Evolutionary conservation across 2,329 filamentous ascomycete genomes (phyloP), one percentile per base, ranked within the genome.

Genomic region (Pyrenophora teres): DNA sequence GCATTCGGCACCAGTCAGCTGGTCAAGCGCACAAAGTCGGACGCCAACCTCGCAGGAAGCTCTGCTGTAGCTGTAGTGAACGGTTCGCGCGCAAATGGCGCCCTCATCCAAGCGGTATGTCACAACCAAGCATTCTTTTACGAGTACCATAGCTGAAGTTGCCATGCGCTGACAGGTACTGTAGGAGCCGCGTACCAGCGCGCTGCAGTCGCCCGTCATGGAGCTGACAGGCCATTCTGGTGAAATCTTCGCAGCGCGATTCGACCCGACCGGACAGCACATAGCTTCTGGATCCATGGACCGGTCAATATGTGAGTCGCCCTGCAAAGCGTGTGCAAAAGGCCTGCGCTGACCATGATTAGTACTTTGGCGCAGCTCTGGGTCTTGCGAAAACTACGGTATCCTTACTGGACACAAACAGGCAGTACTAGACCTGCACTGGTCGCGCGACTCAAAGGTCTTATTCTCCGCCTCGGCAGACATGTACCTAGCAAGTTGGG

Each of bases 281-380:
- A 94, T 97, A 64, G 94, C 94, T 36, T 97, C 94, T 1, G 93
- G 91, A 7, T 94, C 91, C 10, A 96, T 97, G 90, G 94, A 99
- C 71, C 84, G 92, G 65, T 90, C 87, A 52, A 94, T 99, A 64
- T 81, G 90, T 95, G 78, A 52, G 87, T 77, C 18, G 6, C 16
- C 25, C 18, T 38, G 5, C 19, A 2, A 33, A 33, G 13, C 19
- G n/a, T 41, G 65, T 69, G 40, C 19, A 18, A 23, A 21, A 10
- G n/a, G 45, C 30, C 33, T 50, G 41, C 50, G n/a, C 52, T 70
- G 46, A 69, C 61, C 30, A 27, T 8, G 25, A 16, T 8, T 54
- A 95, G 90, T 97, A 76, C 83, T 99, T 25, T 99, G 94, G 94
- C 86, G 89, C 66, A 95, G 92, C 1, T 92, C 93, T 56, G 93